Evolutionary conservation across 2,329 filamentous ascomycete genomes (phyloP), one percentile per base, ranked within the genome.

Genomic region (Ceratocystis albifundus): DNA sequence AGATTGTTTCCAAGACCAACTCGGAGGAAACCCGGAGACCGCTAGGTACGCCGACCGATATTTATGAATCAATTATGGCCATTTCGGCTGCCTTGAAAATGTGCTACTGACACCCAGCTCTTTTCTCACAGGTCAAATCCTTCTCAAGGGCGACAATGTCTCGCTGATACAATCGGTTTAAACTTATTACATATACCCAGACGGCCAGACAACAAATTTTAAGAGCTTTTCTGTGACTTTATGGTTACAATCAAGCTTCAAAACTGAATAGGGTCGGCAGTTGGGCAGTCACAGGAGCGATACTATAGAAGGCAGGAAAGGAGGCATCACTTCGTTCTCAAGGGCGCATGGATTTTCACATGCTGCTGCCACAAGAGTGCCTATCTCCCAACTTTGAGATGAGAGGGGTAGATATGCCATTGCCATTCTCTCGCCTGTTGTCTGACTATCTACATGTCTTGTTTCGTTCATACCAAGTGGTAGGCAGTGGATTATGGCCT

Each of bases 91-190:
- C 10, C 44, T 55, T 32, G 25, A 45, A 41, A 25, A 30, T n/a
- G 8, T n/a, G 10, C 36, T 41, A 17, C 45, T 68, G 36, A 70
- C 74, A 75, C 3, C 8, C 6, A 3, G 69, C 75, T 68, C n/a
- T 44, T n/a, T 2, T 4, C 15, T n/a, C 2, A 67, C 70, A 91
- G 88, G 89, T 68, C 90, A 92, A 77, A 92, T 95, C 70, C 77
- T 95, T 70, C 82, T 95, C 70, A 94, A 94, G 78, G 89, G 89
- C 71, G 90, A 94, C 78, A 94, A 93, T 73, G 89, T 95, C 63
- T 89, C 89, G 44, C 79, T 95, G 71, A 92, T 94, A 71, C 89
- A 88, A 61, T 68, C 66, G 32, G 45, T 68, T 65, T 68, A 68
- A 62, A 65, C 30, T n/a, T 22, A 44, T 30, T 65, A 41, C 53